phyloP scores from a whole-genome alignment of 768 basidiomycete genomes.

The Fomitopsis serialis region DNA sequence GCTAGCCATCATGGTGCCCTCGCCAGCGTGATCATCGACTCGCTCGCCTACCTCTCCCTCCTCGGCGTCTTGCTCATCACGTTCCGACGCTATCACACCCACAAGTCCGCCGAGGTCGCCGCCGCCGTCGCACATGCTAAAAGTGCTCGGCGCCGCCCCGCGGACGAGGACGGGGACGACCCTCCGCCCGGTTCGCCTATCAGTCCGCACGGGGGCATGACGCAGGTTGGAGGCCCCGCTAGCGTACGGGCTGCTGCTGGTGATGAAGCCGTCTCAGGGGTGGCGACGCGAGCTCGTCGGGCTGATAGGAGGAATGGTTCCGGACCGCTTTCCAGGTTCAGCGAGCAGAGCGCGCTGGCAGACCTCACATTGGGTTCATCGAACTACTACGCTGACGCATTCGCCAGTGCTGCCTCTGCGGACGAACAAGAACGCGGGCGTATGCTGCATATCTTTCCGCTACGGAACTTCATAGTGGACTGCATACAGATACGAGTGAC shows the following conservation, averaged over 20 bases:
- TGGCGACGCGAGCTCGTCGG: conserved; percentile 3
- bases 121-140: conserved; percentile 11
- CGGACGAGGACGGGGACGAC: not conserved
- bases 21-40: conserved; percentile 18
- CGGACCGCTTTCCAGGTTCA: not conserved
- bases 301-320: not conserved
- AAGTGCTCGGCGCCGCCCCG: not conserved
- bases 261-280: conserved; percentile 12
- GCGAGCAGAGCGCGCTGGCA: too few relatives aligned
- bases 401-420: too few relatives aligned
- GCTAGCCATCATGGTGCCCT: conserved; percentile 20
- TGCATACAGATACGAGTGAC: too few relatives aligned
- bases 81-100: conserved; percentile 15
- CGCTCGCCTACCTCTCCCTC: conserved; percentile 15
- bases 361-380: too few relatives aligned
- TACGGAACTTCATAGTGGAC: too few relatives aligned
- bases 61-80: conserved; percentile 13
- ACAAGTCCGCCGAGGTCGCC: conserved; percentile 2
- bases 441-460: too few relatives aligned
- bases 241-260: not conserved
- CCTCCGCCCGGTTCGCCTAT: not conserved
- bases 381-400: too few relatives aligned
- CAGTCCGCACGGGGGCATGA: conserved; percentile 1
- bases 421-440: too few relatives aligned
- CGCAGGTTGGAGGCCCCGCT: not conserved